Percentiles rank a stretch among this genome's conserved stretches.
phyloP scores from a whole-genome alignment of 441 rosid genomes.

The Melastoma candidum region DNA sequence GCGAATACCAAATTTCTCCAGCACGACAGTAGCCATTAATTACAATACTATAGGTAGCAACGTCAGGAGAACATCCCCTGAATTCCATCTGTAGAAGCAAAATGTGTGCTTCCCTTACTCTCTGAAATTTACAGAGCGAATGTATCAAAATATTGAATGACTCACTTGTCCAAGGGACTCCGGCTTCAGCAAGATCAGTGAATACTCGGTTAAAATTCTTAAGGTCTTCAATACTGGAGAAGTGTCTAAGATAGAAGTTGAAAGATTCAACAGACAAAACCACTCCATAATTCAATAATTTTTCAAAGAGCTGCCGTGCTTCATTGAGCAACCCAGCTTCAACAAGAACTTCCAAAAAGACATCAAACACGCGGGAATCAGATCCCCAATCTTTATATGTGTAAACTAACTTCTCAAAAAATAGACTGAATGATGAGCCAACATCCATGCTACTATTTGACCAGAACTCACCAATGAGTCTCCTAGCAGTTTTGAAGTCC shows the following conservation, averaged over 20 bases:
- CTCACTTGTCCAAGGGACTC: constrained; percentile 61
- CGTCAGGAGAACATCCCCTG: constrained; percentile 62
- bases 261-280: constrained; percentile 74
- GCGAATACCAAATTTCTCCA: constrained; percentile 36
- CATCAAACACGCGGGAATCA: constrained; percentile 65
- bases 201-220: constrained; percentile 29
- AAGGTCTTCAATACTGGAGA: constrained; percentile 30
- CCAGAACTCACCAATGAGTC: constrained; percentile 54
- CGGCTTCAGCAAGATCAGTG: constrained; percentile 42
- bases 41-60: constrained; percentile 69
- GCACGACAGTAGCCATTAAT: constrained; percentile 65
- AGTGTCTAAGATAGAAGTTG: constrained; percentile 52
- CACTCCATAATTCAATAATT: constrained; percentile 70
- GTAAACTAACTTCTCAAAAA: constrained; percentile 51
- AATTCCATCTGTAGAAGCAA: constrained; percentile 59
- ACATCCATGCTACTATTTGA: constrained; percentile 44
- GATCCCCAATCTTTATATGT: constrained; percentile 92
- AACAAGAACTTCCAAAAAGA: constrained; percentile 70
- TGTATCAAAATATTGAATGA: constrained; percentile 66
- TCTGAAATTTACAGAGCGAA: constrained; percentile 48
- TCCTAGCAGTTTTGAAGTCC: constrained; percentile 45
- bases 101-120: constrained; percentile 62
- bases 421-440: constrained; percentile 33
- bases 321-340: constrained; percentile 52
- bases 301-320: constrained; percentile 61